These are phyloP conservation scores for Neoboletus subvelutipes DNA, from an alignment of 768 basidiomycete genomes.

Conservation along the genomic window DNA sequence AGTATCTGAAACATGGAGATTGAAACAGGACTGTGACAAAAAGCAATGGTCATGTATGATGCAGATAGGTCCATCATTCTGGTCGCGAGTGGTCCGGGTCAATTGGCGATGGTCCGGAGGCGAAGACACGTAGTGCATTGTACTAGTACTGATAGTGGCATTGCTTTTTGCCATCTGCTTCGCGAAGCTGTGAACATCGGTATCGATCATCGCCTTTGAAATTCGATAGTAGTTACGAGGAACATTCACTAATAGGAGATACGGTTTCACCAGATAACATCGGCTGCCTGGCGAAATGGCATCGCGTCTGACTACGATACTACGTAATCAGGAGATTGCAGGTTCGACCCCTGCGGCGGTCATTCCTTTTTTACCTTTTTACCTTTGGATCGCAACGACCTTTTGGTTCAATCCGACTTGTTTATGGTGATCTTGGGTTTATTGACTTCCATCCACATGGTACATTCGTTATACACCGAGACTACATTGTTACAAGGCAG, in stretches of 20 bases:
- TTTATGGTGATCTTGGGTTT: background rate
- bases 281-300: slow-evolving; percentile 90
- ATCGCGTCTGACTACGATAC: slow-evolving; percentile 88
- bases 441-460: too few relatives aligned
- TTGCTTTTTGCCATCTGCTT: background rate
- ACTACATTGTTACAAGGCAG: background rate
- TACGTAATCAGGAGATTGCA: slow-evolving; percentile 81
- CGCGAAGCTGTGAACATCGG: background rate
- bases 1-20: slow-evolving; percentile 11
- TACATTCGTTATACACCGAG: background rate
- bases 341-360: slow-evolving; percentile 73
- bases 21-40: background rate
- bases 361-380: slow-evolving; percentile 4
- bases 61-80: background rate
- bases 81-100: background rate
- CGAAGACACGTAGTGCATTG: background rate
- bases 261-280: rapidly evolving
- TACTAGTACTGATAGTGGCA: background rate
- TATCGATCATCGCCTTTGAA: background rate
- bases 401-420: background rate
- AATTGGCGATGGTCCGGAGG: background rate
- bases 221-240: too few relatives aligned
- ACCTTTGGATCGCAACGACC: background rate
- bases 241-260: background rate
- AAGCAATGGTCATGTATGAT: background rate